Conservation (phyloP, 495 filamentous ascomycete genomes). For the Paragyromitra xinjiangensis region DNA sequence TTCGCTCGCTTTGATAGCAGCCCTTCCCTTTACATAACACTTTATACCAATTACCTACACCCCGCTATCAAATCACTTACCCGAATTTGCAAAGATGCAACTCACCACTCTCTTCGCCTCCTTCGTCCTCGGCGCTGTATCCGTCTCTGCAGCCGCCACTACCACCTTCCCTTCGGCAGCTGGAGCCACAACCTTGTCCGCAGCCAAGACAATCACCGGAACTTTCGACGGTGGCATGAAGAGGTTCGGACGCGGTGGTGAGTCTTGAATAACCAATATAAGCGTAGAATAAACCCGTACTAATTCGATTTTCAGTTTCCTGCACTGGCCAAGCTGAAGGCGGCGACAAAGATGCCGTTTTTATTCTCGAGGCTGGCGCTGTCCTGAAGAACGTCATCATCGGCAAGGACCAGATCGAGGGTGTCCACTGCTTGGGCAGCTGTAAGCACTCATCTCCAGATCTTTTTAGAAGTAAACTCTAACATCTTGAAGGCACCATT, state of each 20-base stretch:
- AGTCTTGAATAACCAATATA: not conserved
- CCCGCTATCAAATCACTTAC: constrained; percentile 24
- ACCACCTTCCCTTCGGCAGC: constrained; percentile 44
- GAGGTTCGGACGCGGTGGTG: constrained; percentile 59
- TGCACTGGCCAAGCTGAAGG: constrained; percentile 63
- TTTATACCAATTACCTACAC: constrained; percentile 1
- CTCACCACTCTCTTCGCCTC: constrained; percentile 40
- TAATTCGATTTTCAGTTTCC: constrained; percentile 32
- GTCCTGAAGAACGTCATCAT: constrained; percentile 67
- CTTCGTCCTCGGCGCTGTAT: constrained; percentile 15
- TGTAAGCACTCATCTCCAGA: constrained; percentile 48
- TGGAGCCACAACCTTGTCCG: constrained; percentile 31
- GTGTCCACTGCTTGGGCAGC: constrained; percentile 64
- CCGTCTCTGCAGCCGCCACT: constrained; percentile 33
- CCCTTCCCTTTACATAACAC: not conserved
- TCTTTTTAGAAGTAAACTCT: not conserved
- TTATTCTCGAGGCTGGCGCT: constrained; percentile 63
- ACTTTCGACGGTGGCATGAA: constrained; percentile 60
- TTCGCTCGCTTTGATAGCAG: constrained; percentile 41
- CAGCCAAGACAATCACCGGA: constrained; percentile 39
- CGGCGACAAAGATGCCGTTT: constrained; percentile 64
- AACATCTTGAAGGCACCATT: constrained; percentile 18
- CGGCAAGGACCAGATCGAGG: constrained; percentile 65
- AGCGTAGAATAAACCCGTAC: not conserved
- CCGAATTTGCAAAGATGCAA: constrained; percentile 34